Base-by-base conservation (phyloP, 169 alveolate genomes). In the Plasmodium vivax region DNA sequence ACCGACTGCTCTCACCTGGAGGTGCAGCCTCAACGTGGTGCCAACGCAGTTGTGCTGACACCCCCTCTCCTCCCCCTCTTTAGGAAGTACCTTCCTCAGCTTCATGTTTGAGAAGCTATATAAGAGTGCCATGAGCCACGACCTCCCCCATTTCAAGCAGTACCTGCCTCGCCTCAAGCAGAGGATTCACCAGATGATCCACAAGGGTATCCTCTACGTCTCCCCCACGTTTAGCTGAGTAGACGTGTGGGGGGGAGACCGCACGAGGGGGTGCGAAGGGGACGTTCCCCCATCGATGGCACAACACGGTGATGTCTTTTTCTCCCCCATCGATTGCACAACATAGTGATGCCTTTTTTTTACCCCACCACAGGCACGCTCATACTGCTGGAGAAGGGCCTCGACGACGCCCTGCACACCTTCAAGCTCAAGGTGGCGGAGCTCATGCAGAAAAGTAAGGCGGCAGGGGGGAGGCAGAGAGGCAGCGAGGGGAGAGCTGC, bases 371-470 rank as follows among this genome's bases (percentile, higher is more conserved):
- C 62, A 85, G 93, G 93, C 1, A 51, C 84, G 3, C 79, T 85
- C 27, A 41, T 75, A 1, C 62, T 85, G 14, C 4, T 85, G 51
- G 93, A 85, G 43, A 74, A 77, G 45, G 47, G 38, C 3, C 58
- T 85, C 19, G 81, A 75, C 3, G 82, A 85, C 0, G 51, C 93
- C 1, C 68, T 85, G 51, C 51, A 85, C 16, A 27, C 82, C 1
- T 85, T 85, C 81, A 85, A 85, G 79, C 19, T 32, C 16, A 85
- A 85, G 62, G 79, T 75, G 16, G 74, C 93, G 36, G 85, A 75
- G 10, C 43, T 85, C 12, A 85, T 85, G 93, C 34, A 85, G 23
- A 85, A 75, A 27, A 85, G 93, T 85, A 85, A 27, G 16, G 41
- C n/a, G 14, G 7, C 32, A 82, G 41, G n/a, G 19, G 38, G 54